Percentiles rank a stretch among this genome's conserved stretches.
Conservation (phyloP, 345 rosid species). For the thale cress (Arabidopsis thaliana) region DNA sequence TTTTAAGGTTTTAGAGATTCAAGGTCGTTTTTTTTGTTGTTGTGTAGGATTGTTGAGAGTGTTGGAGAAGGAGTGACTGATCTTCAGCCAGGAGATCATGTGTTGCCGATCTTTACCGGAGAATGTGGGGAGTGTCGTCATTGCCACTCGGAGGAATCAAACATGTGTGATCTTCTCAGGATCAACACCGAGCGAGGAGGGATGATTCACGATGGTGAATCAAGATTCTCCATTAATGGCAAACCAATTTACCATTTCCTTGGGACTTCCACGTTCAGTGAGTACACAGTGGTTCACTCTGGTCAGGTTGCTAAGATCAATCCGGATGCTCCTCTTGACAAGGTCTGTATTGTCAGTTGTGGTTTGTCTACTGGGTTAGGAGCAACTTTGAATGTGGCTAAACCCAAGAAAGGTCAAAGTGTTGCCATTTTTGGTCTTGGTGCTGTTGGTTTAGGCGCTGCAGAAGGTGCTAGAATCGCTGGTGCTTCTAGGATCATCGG, state of each 20-base stretch:
- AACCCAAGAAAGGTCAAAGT: slow-evolving; percentile 66
- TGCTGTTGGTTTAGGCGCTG: slow-evolving; percentile 85
- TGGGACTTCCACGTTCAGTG: slow-evolving; percentile 83
- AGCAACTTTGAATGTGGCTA: slow-evolving; percentile 80
- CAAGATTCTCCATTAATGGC: slow-evolving; percentile 74
- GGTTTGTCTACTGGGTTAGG: slow-evolving; percentile 82
- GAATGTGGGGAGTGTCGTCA: slow-evolving; percentile 77
- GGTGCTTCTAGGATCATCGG: slow-evolving; percentile 81
- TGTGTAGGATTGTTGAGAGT: slow-evolving; percentile 77
- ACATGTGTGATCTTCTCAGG: slow-evolving; percentile 86
- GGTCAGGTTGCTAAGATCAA: slow-evolving; percentile 79
- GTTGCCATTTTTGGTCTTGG: slow-evolving; percentile 79
- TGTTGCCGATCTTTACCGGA: slow-evolving; percentile 79
- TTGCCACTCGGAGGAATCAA: slow-evolving; percentile 78
- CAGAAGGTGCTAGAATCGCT: slow-evolving; percentile 77
- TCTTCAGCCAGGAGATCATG: slow-evolving; percentile 76
- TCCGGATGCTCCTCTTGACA: slow-evolving; percentile 80
- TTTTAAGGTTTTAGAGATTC: neutral
- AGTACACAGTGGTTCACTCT: slow-evolving; percentile 81
- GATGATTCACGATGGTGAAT: slow-evolving; percentile 69
- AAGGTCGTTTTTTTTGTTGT: neutral
- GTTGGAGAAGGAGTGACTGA: slow-evolving; percentile 83
- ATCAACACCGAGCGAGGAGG: slow-evolving; percentile 75
- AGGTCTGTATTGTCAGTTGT: slow-evolving; percentile 79
- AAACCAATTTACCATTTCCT: slow-evolving; percentile 74